Base-by-base conservation (phyloP, 2,329 filamentous ascomycete species). In the Bipolaris gigantea region DNA sequence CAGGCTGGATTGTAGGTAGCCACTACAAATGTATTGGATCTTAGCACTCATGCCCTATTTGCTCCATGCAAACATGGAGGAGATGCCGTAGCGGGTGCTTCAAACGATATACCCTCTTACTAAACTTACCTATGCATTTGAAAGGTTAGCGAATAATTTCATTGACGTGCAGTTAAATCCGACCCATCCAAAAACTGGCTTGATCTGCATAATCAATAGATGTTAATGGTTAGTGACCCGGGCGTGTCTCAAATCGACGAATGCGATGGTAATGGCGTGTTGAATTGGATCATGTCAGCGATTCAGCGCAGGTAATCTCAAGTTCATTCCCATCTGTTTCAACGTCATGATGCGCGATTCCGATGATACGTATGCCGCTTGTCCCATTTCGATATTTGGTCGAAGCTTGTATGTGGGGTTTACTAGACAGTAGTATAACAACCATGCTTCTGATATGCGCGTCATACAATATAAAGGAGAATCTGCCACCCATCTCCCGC, bases 211-310 rank as follows among this genome's bases (percentile, higher is more conserved):
- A 16, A 32, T 18, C 13, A 16, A 19, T 82, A 79, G 48, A 77
- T 75, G 70, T 85, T 86, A 23, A 86, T 79, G 13, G 78, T 75
- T 0, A 83, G 83, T 2, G 86, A 75, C 62, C 82, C 80, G 1
- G 75, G 79, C 0, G 83, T 77, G 60, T 83, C 81, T 63, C 84
- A 79, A 5, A 83, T 71, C 18, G 85, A 75, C 61, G 18, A 84
- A 73, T 36, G 85, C 73, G 15, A 83, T 78, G 0, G 80, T 80
- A 4, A 51, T 59, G 39, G 60, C 59, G 25, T 54, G 50, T 5
- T 64, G 38, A 1, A 61, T 55, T 8, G 58, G 50, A 23, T 81
- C 81, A 72, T 82, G 77, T 74, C 78, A 78, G 62, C 77, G 72
- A 52, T 80, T 76, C 16, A 83, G 19, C 5, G 10, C 8, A 64